A percentile compares a stretch with the other conserved stretches of the same genome.
phyloP scores from a whole-genome alignment of 768 basidiomycete genomes.

The Hypholoma sublateritium region DNA sequence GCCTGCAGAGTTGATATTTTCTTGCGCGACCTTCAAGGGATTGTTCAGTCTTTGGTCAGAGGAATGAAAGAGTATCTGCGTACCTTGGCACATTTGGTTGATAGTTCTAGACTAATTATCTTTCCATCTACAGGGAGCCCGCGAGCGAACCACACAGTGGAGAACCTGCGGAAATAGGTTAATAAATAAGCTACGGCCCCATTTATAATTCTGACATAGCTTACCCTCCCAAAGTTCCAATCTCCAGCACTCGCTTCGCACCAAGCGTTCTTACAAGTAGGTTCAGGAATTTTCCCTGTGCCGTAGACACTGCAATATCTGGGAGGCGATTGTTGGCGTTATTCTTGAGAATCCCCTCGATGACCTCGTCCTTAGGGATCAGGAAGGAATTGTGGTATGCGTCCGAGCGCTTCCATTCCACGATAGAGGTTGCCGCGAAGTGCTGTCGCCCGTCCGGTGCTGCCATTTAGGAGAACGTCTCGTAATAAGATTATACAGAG shows the following conservation, averaged over 20 bases:
- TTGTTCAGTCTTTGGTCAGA: background rate
- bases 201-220: background rate
- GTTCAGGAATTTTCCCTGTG: conserved; percentile 59
- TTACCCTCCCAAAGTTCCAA: conserved; percentile 69
- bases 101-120: conserved; percentile 47
- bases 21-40: conserved; percentile 48
- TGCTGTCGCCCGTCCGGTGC: conserved; percentile 8
- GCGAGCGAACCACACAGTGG: conserved; percentile 42
- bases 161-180: conserved; percentile 30
- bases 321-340: conserved; percentile 45
- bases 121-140: conserved; percentile 52
- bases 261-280: conserved; percentile 49
- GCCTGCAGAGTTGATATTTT: conserved; percentile 57
- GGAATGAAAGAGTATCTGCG: background rate
- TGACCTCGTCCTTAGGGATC: conserved; percentile 39
- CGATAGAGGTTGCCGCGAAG: conserved; percentile 21
- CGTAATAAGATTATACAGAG: no score
- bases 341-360: conserved; percentile 41
- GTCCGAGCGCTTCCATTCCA: conserved; percentile 54
- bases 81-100: conserved; percentile 46
- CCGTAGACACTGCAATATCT: conserved; percentile 49
- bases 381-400: conserved; percentile 58
- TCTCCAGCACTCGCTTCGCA: conserved; percentile 60
- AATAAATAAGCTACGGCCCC: background rate
- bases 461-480: background rate